Evolutionary conservation across 2,329 filamentous ascomycete species (phyloP), one percentile per base, ranked within the genome.

Genomic region (Fusarium sp.): DNA sequence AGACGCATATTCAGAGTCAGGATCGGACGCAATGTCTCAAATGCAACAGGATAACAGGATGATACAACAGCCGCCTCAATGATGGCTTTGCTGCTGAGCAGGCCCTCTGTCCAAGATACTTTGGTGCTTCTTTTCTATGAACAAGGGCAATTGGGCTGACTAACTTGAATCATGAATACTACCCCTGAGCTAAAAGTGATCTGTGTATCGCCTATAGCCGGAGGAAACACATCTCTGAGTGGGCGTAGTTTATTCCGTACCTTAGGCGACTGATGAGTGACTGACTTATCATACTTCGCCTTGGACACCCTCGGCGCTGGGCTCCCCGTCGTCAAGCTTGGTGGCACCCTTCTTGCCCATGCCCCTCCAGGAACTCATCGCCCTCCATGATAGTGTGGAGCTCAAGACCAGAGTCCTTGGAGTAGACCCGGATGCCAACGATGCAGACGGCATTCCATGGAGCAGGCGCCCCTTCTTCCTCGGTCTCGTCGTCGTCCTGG

Each of bases 371-470:
- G 31, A 33, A 13, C 31, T 33, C 31, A 33, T 33, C 31, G 11
- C 31, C 40, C 84, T 90, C 88, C 36, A 85, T 81, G 20, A 90
- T 87, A 14, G 89, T 86, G 45, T 85, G 84, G 22, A 90, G 80
- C 79, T 89, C 85, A 3, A 91, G 81, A 33, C 84, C 81, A 54
- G 86, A 84, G 77, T 91, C 88, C 79, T 88, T 89, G 77, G 88
- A 88, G 79, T 91, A 92, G 7, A 92, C 87, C 6, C 89, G 86
- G 60, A 92, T 82, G 0, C 91, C 90, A 0, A 92, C 86, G n/a
- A 91, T 87, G 62, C 86, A 88, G 52, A 92, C 86, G 5, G 90
- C 90, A 77, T 92, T 91, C 90, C 91, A 92, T 2, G 89, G 88
- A 31, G 89, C 86, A 0, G 86, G 80, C 75, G 85, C 82, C 69